Base-by-base conservation (phyloP, 225 moss, liverwort and hornwort genomes). In the Rhytidiadelphus loreus region DNA sequence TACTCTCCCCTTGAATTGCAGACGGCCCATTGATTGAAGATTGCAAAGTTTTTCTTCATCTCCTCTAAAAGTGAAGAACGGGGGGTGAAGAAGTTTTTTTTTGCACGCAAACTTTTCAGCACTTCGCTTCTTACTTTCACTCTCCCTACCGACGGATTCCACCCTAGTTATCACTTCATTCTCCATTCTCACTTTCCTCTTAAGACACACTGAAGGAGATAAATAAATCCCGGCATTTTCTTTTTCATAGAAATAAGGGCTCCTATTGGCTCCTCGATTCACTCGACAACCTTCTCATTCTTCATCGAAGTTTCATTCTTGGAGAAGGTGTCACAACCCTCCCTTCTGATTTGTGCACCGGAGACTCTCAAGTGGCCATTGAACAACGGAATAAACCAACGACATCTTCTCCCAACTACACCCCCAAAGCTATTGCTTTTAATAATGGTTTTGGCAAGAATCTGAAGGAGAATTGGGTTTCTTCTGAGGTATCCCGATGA, bases 291-390 rank as follows among this genome's bases (percentile, higher is more conserved):
- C 70, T 70, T 69, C 3, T 41, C 24, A 24, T 39, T 24, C 5
- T 41, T 25, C 1, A 41, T 41, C 24, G 3, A 25, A 70, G 15
- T 70, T 41, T 70, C 16, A 43, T 43, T 26, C 4, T 41, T 0
- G 3, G 35, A 65, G 35, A 24, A 41, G 4, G 41, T 41, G 8
- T 70, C 30, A 30, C 35, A 23, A 3, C 0, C 53, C 9, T 13
- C 0, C 53, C 6, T 22, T 50, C 1, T 32, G 0, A 9, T 37
- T 52, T 5, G 15, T 55, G 9, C 0, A 77, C 37, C 16, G 10
- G 6, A 55, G n/a, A 35, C n/a, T n/a, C 21, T 76, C 3, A 50
- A 50, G 50, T 50, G 50, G 50, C 11, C 10, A 50, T 9, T 50
- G 50, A 9, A 50, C 46, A 32, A 20, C 30, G 20, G 32, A 19